Evolutionary conservation across 2,329 filamentous ascomycete genomes (phyloP).

Genomic region (Exophiala calicioides): DNA sequence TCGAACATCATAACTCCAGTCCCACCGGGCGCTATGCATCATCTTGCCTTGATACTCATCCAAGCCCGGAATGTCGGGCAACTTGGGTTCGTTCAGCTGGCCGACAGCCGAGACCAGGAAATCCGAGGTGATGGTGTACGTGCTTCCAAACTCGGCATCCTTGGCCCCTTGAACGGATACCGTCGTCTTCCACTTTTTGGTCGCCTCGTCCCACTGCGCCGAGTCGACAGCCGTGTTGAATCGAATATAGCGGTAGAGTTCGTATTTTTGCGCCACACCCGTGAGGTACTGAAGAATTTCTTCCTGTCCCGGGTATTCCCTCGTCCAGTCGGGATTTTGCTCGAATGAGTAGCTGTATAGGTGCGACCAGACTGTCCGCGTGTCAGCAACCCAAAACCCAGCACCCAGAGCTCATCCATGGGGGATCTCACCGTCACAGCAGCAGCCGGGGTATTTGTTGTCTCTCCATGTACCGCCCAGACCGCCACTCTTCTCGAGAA

Average conservation of each 20-base stretch:
- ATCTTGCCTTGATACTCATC: constrained; percentile 35
- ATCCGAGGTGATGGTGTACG: constrained; percentile 57
- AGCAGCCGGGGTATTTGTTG: constrained; percentile 50
- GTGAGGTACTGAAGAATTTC: constrained; percentile 60
- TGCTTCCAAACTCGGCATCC: constrained; percentile 55
- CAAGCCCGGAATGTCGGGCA: constrained; percentile 36
- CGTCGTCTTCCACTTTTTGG: constrained; percentile 40
- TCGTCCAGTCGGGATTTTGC: constrained; percentile 59
- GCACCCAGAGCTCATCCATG: neutral
- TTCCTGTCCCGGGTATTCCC: constrained; percentile 61
- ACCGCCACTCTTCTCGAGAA: constrained; percentile 57
- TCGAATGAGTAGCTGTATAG: constrained; percentile 64
- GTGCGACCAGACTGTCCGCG: constrained; percentile 49
- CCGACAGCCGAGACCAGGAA: constrained; percentile 62
- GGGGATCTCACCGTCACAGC: constrained; percentile 46
- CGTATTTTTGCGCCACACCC: constrained; percentile 33
- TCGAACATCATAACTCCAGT: constrained; percentile 56
- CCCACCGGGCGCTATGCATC: constrained; percentile 38
- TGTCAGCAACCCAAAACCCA: neutral
- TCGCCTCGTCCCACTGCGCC: constrained; percentile 59
- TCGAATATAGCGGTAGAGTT: constrained; percentile 57
- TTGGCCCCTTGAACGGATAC: constrained; percentile 53
- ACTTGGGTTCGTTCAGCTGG: constrained; percentile 57
- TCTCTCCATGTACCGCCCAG: constrained; percentile 42
- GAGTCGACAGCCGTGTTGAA: constrained; percentile 60